phyloP scores from a whole-genome alignment of 805 yeast species.

The Wickerhamomyces chambardii region DNA sequence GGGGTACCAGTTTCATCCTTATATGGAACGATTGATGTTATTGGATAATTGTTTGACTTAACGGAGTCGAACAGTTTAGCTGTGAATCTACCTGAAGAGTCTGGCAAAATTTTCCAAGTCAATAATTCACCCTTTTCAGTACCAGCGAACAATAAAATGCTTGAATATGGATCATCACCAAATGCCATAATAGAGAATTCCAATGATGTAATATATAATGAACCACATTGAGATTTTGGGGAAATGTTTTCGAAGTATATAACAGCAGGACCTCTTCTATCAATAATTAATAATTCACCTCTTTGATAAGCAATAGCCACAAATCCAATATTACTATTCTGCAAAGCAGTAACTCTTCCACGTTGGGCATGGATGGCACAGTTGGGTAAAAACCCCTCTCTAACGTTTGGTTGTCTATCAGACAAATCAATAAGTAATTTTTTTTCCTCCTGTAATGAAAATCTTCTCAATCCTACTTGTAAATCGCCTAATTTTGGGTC shows the following conservation, averaged over 20 bases:
- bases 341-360: slow-evolving; percentile 49
- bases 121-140: slow-evolving; percentile 66
- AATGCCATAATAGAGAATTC: slow-evolving; percentile 69
- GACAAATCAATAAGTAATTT: slow-evolving; percentile 35
- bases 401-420: slow-evolving; percentile 41
- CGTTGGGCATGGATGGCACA: slow-evolving; percentile 33
- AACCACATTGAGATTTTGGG: slow-evolving; percentile 14
- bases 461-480: slow-evolving; percentile 18
- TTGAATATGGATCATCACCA: slow-evolving; percentile 60
- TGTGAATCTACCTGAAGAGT: slow-evolving; percentile 48
- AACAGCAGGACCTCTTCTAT: slow-evolving; percentile 71
- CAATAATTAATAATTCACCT: slow-evolving; percentile 71
- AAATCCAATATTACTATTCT: slow-evolving; percentile 73
- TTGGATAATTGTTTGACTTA: slow-evolving; percentile 40
- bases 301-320: slow-evolving; percentile 69
- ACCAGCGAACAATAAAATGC: slow-evolving; percentile 69
- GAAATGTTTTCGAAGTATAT: slow-evolving; percentile 33
- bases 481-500: slow-evolving; percentile 26
- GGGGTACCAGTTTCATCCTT: slow-evolving; percentile 53
- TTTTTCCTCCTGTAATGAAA: slow-evolving; percentile 19
- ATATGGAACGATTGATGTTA: slow-evolving; percentile 49
- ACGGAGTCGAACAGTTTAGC: slow-evolving; percentile 41
- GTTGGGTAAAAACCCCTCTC: slow-evolving; percentile 57
- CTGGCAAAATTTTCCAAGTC: slow-evolving; percentile 58
- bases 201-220: slow-evolving; percentile 39